Conservation (phyloP, 768 basidiomycete species). For the Russula earlei region DNA sequence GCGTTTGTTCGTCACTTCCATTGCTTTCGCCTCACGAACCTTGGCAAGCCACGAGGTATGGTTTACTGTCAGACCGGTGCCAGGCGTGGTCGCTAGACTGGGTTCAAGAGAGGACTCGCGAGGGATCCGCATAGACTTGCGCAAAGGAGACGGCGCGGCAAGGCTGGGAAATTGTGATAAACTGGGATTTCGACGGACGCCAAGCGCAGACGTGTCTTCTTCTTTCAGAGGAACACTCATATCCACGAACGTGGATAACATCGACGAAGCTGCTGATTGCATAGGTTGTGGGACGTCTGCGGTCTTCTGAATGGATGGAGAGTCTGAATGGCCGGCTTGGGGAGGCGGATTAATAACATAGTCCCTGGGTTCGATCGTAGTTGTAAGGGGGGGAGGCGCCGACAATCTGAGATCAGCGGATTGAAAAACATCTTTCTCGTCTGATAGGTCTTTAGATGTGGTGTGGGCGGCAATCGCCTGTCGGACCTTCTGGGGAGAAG, state of each 20-base stretch:
- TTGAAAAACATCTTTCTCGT: slow-evolving; percentile 38
- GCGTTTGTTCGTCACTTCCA: slow-evolving; percentile 26
- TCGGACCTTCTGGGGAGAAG: slow-evolving; percentile 41
- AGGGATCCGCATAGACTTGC: slow-evolving; percentile 51
- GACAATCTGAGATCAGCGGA: neutral
- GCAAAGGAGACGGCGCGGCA: slow-evolving; percentile 58
- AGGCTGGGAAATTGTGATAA: slow-evolving; percentile 48
- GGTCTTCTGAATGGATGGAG: slow-evolving; percentile 7
- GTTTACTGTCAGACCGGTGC: slow-evolving; percentile 41
- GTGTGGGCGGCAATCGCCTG: slow-evolving; percentile 22
- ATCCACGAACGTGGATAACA: slow-evolving; percentile 12
- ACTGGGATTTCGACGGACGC: slow-evolving; percentile 32
- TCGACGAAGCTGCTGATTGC: neutral
- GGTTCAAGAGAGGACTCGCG: slow-evolving; percentile 33
- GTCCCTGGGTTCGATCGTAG: neutral
- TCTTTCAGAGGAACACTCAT: slow-evolving; percentile 20
- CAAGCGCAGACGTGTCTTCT: slow-evolving; percentile 22
- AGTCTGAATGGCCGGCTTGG: neutral
- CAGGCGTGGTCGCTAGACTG: slow-evolving; percentile 24
- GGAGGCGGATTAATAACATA: neutral
- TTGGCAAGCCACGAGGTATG: slow-evolving; percentile 77
- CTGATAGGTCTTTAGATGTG: slow-evolving; percentile 49
- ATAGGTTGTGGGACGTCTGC: neutral
- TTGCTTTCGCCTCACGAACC: slow-evolving; percentile 57
- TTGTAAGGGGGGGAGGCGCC: neutral